These are phyloP conservation scores for Asterophora lycoperdoides DNA, from an alignment of 768 basidiomycete genomes.

Conservation along the genomic window DNA sequence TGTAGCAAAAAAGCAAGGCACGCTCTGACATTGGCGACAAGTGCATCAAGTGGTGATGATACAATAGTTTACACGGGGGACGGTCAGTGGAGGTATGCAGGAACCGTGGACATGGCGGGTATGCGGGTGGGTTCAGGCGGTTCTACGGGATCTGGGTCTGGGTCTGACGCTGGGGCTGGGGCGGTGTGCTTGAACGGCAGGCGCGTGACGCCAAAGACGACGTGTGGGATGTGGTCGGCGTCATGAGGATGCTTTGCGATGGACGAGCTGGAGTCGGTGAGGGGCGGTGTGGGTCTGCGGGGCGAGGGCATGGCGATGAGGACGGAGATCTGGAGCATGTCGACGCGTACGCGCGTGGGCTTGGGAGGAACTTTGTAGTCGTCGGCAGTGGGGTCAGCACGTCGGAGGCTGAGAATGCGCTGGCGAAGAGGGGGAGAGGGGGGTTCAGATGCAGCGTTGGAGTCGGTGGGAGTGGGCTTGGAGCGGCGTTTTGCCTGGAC, in stretches of 20 bases:
- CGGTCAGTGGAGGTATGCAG: no score
- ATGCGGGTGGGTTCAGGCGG: no score
- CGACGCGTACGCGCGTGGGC: constrained; percentile 19
- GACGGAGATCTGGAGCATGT: constrained; percentile 50
- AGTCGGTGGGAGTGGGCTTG: no score
- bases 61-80: no score
- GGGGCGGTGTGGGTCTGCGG: constrained; percentile 11
- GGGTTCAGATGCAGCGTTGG: no score
- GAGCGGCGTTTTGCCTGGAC: constrained; percentile 29
- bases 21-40: no score
- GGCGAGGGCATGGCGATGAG: constrained; percentile 55
- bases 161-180: no score
- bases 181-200: constrained; percentile 26
- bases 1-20: no score
- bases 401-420: constrained; percentile 3
- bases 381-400: constrained; percentile 7
- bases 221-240: constrained; percentile 42
- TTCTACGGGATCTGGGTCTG: no score
- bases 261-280: constrained; percentile 18
- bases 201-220: constrained; percentile 44
- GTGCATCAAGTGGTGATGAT: no score
- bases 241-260: constrained; percentile 17
- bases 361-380: constrained; percentile 1
- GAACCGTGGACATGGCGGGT: no score
- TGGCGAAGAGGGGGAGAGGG: background rate